Base-by-base conservation (phyloP, 345 rosid genomes). In the Raphanus sativus region DNA sequence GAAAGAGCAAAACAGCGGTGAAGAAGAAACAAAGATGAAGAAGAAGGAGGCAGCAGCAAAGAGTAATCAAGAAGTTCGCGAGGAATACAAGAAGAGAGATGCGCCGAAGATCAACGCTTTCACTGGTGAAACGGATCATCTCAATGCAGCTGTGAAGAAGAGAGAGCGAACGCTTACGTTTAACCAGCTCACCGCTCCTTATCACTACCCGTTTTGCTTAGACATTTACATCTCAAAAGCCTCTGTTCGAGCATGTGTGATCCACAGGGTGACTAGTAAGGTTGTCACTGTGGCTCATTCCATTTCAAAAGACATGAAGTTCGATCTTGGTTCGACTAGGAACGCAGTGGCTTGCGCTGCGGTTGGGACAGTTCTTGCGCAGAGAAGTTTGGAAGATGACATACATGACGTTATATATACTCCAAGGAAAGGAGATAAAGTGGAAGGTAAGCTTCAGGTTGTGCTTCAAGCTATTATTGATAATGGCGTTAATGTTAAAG, bases 201-300 rank as follows among this genome's bases (percentile, higher is more conserved):
- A 80, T 84, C 97, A 92, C 65, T 85, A 92, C 70, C 99, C 97
- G 0, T 92, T 95, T 69, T 95, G 93, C 83, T 82, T 92, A 48
- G 98, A 95, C 76, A 87, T 92, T 5, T 90, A 71, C 81, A 84
- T 88, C 82, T 91, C 96, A 0, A 92, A 89, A 60, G 94, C 90
- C 25, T 95, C 99, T 0, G 88, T 89, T 13, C 86, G 97, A 21
- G 96, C 97, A 33, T 95, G 92, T 65, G 84, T 95, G 61, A 60
- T 92, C 73, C 99, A 92, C 77, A 79, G 96, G 62, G 96, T 84
- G 15, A 91, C 93, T 8, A 89, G 98, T 81, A 95, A 88, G 65
- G 99, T 95, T 60, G 98, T 92, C 7, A 87, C 85, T 21, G 91
- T 89, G 71, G 97, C 93, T 28, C 96, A 95, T 86, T 95, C 96